Conservation (phyloP, 2,329 filamentous ascomycete species). For the Fusarium miscanthi region DNA sequence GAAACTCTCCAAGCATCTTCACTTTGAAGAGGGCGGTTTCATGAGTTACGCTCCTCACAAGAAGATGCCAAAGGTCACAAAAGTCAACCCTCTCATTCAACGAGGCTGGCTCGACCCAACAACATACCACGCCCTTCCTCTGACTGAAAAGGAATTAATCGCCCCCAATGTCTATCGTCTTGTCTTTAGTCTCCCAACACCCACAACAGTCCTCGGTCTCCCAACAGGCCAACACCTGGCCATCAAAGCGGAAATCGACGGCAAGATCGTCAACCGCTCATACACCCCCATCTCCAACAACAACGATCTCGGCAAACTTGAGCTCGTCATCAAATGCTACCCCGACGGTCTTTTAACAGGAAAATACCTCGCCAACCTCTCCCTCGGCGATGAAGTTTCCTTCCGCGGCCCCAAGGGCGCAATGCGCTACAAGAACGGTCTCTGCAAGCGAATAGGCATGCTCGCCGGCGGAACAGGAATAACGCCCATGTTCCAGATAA, state of each 20-base stretch:
- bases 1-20: slow-evolving; percentile 48
- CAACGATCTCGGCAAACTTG: slow-evolving; percentile 59
- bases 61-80: slow-evolving; percentile 52
- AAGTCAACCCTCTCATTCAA: slow-evolving; percentile 38
- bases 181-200: slow-evolving; percentile 59
- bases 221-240: slow-evolving; percentile 68
- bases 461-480: slow-evolving; percentile 59
- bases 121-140: slow-evolving; percentile 59
- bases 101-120: slow-evolving; percentile 63
- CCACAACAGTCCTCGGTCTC: slow-evolving; percentile 60
- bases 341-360: slow-evolving; percentile 62
- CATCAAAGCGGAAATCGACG: slow-evolving; percentile 60
- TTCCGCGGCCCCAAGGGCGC: slow-evolving; percentile 68
- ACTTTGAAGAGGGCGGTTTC: slow-evolving; percentile 40
- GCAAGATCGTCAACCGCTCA: slow-evolving; percentile 59
- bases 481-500: slow-evolving; percentile 61
- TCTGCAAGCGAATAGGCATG: slow-evolving; percentile 63
- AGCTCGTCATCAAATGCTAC: slow-evolving; percentile 65
- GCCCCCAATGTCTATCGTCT: slow-evolving; percentile 59
- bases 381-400: slow-evolving; percentile 60
- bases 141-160: slow-evolving; percentile 54
- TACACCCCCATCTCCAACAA: slow-evolving; percentile 67
- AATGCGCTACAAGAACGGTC: slow-evolving; percentile 61
- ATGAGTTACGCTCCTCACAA: slow-evolving; percentile 47
- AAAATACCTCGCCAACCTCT: slow-evolving; percentile 59